Evolutionary conservation across 148 eudicot genomes (phyloP), one percentile per base, ranked within the genome.

Genomic region (Rhododendron kiyosumense): DNA sequence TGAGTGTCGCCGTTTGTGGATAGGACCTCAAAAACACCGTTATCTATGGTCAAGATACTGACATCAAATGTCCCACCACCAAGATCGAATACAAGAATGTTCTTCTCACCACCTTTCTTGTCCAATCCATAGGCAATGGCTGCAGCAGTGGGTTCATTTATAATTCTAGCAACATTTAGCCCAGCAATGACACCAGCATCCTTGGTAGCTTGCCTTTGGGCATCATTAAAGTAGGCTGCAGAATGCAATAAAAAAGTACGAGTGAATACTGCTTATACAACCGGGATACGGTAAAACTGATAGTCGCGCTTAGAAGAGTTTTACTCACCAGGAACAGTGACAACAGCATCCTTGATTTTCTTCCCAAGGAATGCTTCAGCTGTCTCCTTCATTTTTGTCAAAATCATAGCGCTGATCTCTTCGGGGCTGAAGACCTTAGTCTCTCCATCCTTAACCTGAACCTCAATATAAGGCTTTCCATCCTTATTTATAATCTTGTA

Each of bases 21-120:
- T 76, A 90, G 90, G 84, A 90, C 92, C 89, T 90, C 92, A 87
- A 90, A 90, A 12, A 90, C 90, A 76, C 92, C 92, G 61, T 90
- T 90, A 34, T 90, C 92, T 38, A 90, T 90, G 28, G 92, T 90
- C 89, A 90, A 84, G 84, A 90, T 81, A 87, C 92, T 90, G 82
- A 90, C 92, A 85, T 90, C 92, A 74, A 90, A 90, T 81, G 92
- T 90, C 34, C 92, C 92, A 88, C 92, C 92, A 79, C 92, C 92
- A 79, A 90, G 92, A 82, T 90, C 92, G 45, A 88, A 90, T 9
- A 90, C 92, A 49, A 90, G 90, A 61, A 90, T 88, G 89, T 90
- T 90, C 88, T 90, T 90, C 86, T 90, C 92, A 59, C 90, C 92
- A 67, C 90, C 92, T 67, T 90, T 90, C 81, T 90, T 90, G 85